phyloP scores from a whole-genome alignment of 352 stramenopile species.

The Globisporangium carolinianum region DNA sequence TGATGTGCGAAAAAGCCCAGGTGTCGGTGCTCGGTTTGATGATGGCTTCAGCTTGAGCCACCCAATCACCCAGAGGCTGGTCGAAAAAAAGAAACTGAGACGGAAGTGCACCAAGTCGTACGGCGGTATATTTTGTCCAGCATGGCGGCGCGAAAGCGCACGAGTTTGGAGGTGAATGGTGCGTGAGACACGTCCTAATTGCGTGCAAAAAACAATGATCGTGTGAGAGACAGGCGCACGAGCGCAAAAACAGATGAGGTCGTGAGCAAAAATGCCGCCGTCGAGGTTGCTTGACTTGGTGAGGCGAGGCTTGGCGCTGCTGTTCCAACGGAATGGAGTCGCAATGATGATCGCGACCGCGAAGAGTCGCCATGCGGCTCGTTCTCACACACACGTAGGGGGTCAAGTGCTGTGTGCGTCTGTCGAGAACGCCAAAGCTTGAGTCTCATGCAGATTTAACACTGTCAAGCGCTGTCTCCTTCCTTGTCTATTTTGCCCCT shows the following conservation, averaged over 20 bases:
- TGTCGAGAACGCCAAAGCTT: no score
- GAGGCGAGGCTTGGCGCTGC: no score
- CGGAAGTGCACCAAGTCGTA: neutral
- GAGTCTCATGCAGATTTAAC: no score
- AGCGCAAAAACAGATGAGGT: neutral
- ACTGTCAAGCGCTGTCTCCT: no score
- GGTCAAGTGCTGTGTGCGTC: no score
- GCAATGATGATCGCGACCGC: no score
- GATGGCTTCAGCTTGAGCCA: conserved; percentile 4
- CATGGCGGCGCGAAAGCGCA: neutral
- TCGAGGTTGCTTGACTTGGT: no score
- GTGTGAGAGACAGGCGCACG: neutral
- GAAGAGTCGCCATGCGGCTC: no score
- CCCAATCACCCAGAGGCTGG: conserved; percentile 2
- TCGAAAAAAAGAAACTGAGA: conserved; percentile 14
- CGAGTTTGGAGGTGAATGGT: neutral
- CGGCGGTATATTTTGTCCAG: neutral
- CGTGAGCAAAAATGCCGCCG: no score
- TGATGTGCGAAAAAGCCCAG: neutral
- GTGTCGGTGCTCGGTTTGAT: neutral
- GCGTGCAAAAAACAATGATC: neutral
- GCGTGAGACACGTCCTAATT: conserved; percentile 9
- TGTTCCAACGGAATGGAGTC: no score
- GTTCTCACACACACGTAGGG: no score
- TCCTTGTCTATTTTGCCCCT: no score